These are phyloP conservation scores for Apiospora aurea DNA, from an alignment of 2,329 filamentous ascomycete species.

Conservation along the genomic window DNA sequence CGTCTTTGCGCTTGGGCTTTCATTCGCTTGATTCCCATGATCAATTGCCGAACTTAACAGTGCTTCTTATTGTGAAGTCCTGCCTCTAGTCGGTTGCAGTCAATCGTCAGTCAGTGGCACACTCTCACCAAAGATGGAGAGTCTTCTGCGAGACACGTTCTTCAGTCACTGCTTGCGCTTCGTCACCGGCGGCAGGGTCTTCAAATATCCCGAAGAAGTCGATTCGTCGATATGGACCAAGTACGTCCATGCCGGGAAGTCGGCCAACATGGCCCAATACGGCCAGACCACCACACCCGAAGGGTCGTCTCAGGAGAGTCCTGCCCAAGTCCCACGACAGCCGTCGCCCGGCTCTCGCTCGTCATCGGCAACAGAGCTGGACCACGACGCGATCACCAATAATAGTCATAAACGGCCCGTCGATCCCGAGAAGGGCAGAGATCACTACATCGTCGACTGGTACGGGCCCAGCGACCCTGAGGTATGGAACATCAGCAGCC, in stretches of 20 bases:
- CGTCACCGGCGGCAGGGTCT: conserved; percentile 43
- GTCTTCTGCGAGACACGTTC: conserved; percentile 50
- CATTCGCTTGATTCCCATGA: not conserved
- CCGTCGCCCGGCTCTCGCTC: not conserved
- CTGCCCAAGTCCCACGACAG: not conserved
- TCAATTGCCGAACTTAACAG: not conserved
- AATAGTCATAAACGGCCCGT: conserved; percentile 36
- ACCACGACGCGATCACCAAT: conserved; percentile 29
- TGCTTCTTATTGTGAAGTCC: no score
- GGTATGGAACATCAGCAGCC: conserved; percentile 33
- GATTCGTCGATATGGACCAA: conserved; percentile 55
- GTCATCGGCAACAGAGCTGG: conserved; percentile 27
- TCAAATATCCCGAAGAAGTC: conserved; percentile 54
- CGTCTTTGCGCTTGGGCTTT: no score
- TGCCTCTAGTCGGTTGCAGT: not conserved
- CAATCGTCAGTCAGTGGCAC: not conserved
- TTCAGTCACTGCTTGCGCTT: conserved; percentile 50
- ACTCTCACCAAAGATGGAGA: conserved; percentile 23
- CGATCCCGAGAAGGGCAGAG: conserved; percentile 59
- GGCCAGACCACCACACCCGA: conserved; percentile 40
- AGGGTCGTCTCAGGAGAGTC: not conserved
- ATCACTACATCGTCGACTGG: conserved; percentile 59
- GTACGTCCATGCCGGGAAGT: conserved; percentile 58
- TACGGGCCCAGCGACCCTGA: conserved; percentile 55
- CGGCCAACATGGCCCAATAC: conserved; percentile 53